These are phyloP conservation scores for Arabidopsis thaliana DNA, from an alignment of 345 rosid genomes.

Conservation along the genomic window DNA sequence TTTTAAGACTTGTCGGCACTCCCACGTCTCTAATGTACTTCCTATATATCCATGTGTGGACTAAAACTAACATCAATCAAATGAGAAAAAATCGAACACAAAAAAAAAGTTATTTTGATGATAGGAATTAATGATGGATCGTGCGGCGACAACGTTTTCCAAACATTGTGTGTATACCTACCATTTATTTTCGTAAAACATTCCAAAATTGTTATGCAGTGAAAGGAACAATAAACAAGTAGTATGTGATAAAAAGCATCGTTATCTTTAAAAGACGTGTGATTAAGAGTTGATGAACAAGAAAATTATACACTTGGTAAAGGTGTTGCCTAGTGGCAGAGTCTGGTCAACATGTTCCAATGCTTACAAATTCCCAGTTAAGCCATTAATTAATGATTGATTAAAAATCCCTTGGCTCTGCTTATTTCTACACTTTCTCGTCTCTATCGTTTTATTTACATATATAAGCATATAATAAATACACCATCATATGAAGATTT, in stretches of 20 bases:
- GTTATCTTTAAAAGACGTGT: slow-evolving; percentile 32
- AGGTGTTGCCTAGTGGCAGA: slow-evolving; percentile 33
- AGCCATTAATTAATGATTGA: slow-evolving; percentile 10
- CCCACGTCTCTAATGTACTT: slow-evolving; percentile 31
- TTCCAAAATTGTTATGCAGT: background rate
- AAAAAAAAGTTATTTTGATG: background rate
- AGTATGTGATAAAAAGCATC: background rate
- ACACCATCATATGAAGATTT: background rate
- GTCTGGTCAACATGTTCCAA: slow-evolving; percentile 14
- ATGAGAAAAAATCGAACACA: background rate
- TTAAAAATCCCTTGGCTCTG: background rate
- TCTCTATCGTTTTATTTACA: slow-evolving; percentile 7
- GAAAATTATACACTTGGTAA: slow-evolving; percentile 31
- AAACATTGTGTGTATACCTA: background rate
- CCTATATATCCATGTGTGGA: slow-evolving; percentile 22
- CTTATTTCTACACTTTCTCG: background rate
- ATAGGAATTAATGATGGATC: slow-evolving; percentile 3
- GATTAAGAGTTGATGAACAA: slow-evolving; percentile 15
- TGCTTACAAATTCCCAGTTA: slow-evolving; percentile 9
- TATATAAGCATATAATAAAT: background rate
- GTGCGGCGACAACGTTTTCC: background rate
- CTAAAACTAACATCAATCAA: slow-evolving; percentile 20
- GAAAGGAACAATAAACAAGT: slow-evolving; percentile 22
- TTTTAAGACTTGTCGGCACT: slow-evolving; percentile 21
- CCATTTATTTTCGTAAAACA: background rate